These are phyloP conservation scores for Cenchrus americanus DNA, from an alignment of 176 grass and related monocot genomes.

Conservation along the genomic window DNA sequence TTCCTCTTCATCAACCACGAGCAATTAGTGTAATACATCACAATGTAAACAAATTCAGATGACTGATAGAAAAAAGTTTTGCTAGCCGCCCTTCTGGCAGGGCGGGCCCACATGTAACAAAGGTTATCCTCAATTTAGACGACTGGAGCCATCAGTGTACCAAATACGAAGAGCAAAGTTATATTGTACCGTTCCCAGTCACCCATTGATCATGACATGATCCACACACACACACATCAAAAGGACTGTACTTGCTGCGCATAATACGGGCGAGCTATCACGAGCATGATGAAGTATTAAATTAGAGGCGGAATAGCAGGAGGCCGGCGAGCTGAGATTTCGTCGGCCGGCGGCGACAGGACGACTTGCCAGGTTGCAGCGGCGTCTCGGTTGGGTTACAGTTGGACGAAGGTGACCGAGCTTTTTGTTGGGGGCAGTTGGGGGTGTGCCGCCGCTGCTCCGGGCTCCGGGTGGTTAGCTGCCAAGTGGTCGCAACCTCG, in stretches of 20 bases:
- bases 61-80: constrained; percentile 8
- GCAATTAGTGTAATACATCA: constrained; percentile 7
- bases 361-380: constrained; percentile 12
- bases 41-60: background rate
- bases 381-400: constrained; percentile 11
- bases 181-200: background rate
- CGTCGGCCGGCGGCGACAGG: constrained; percentile 8
- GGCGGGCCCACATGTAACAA: constrained; percentile 28
- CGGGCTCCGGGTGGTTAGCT: background rate
- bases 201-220: background rate
- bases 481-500: constrained; percentile 35
- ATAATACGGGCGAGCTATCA: background rate
- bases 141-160: background rate
- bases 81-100: background rate
- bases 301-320: background rate
- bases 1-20: constrained; percentile 55
- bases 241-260: constrained; percentile 23
- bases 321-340: background rate
- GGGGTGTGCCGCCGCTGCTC: background rate
- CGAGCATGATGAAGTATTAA: background rate
- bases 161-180: background rate
- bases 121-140: background rate
- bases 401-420: constrained; percentile 27
- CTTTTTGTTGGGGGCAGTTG: constrained; percentile 29
- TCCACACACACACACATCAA: constrained; percentile 1